phyloP scores from a whole-genome alignment of 2,329 filamentous ascomycete species.

The Alternaria panax region DNA sequence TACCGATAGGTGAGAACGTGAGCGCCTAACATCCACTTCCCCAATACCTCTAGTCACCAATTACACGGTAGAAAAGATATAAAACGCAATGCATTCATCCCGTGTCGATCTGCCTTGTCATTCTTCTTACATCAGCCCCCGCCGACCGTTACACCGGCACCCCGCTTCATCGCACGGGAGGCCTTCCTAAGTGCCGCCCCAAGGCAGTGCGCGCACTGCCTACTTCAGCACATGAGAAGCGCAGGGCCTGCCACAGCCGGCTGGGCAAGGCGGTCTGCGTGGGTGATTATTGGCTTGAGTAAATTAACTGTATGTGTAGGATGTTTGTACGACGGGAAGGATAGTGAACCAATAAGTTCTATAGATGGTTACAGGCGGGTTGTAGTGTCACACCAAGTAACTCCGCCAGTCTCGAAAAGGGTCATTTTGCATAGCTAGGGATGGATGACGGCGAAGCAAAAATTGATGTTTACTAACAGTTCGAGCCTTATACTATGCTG shows the following conservation, averaged over 20 bases:
- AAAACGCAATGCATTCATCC: background rate
- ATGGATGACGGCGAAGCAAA: background rate
- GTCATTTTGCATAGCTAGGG: background rate
- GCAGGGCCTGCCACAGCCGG: constrained; percentile 8
- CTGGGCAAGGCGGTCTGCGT: constrained; percentile 12
- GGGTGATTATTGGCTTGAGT: constrained; percentile 14
- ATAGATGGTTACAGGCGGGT: background rate
- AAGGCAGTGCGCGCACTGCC: constrained; percentile 15
- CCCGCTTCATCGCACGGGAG: constrained; percentile 1
- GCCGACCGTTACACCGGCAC: background rate
- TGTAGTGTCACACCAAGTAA: background rate
- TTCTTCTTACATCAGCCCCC: background rate
- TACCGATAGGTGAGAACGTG: background rate
- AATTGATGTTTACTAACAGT: background rate
- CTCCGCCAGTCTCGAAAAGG: background rate
- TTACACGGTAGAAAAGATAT: background rate
- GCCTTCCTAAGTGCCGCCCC: background rate
- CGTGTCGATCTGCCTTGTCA: background rate
- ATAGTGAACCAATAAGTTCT: constrained; percentile 11
- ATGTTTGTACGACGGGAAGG: constrained; percentile 1
- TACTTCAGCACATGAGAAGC: constrained; percentile 13
- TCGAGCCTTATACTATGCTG: background rate
- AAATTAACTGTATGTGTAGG: constrained; percentile 19
- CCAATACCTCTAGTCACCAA: background rate
- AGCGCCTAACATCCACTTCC: background rate